Evolutionary conservation across 495 filamentous ascomycete genomes (phyloP), one percentile per base, ranked within the genome.

Genomic region (Penicillium psychrofluorescens): DNA sequence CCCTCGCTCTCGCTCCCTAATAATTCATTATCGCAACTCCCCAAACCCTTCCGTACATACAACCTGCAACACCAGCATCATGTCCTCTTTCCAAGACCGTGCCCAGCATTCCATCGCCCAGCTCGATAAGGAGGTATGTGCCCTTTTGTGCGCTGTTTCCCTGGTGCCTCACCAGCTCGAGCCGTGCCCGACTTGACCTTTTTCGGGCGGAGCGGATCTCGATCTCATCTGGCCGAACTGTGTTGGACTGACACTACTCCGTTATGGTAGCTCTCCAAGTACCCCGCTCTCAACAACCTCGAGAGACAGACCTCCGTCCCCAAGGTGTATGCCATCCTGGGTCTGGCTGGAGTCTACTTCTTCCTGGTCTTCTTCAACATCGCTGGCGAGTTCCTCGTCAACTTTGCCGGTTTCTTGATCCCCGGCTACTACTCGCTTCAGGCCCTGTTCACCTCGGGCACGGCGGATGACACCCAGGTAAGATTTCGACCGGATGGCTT

Each of bases 351-450:
- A 38, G 75, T 95, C 55, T 99, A 99, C 78, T 90, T 95, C 77
- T 95, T 96, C 79, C 79, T 99, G 12, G 86, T 97, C 70, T 85
- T 97, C 77, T 94, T 99, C 78, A 99, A 99, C 79, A 90, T 96
- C 54, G 92, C 88, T 48, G 91, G 92, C 58, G 87, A 92, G 65
- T 85, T 97, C 64, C 80, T 99, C 50, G 92, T 94, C 62, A 99
- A 99, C 72, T 72, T 94, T 50, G 94, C 94, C 41, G 92, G 92
- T 41, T 99, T 97, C 62, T 63, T 90, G 40, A 75, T 99, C 48
- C 92, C 92, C 38, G 90, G 84, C 45, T 99, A 99, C 75, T 99
- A 95, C 66, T 95, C 90, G 31, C 74, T 99, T 34, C 76, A 84
- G 49, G 91, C 92, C 14, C 71, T 99, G 45, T 97, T 97, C 72